Base-by-base conservation (phyloP, 306 rosid species). In the Cucurbita pepo region DNA sequence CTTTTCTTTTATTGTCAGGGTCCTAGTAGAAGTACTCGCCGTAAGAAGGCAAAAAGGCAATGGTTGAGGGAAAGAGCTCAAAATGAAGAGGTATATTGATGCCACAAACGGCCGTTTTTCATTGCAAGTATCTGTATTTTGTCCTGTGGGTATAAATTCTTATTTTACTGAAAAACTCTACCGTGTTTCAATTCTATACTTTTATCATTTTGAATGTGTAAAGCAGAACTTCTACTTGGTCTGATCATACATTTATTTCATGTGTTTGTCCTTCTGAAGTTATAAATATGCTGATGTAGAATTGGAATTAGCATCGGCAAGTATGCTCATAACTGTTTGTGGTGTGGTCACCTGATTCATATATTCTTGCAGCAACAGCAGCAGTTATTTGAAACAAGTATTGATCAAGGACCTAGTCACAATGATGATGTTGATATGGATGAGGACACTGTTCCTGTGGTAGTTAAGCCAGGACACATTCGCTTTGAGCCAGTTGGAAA, bases 391-490 rank as follows among this genome's bases (percentile, higher is more conserved):
- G 79, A 76, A 77, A 81, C 80, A 56, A 84, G 75, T 75, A 83
- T 75, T 69, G 80, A 76, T 66, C 79, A 83, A 57, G 77, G 51
- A 58, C 82, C 88, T 56, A 69, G 62, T 44, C 80, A 75, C 76
- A 80, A 53, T 72, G 81, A 69, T 56, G 87, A 83, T 72, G 82
- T 79, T 72, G 89, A 83, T 45, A 83, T 75, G 76, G 91, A 88
- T 30, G 91, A 81, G 15, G 88, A 88, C 50, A 38, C 81, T 79
- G 85, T 91, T 78, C 97, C 95, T 56, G 88, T 95, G 48, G 92
- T 88, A 75, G 82, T 86, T 78, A 89, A 86, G 84, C 99, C 99
- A 51, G 99, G 99, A 52, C 95, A 95, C 79, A 95, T 95, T 80
- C 96, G 97, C 71, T 95, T 91, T 75, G 85, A 87, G 85, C 77